Conservation (phyloP, 495 filamentous ascomycete genomes). For the Aspergillus heteromorphus region DNA sequence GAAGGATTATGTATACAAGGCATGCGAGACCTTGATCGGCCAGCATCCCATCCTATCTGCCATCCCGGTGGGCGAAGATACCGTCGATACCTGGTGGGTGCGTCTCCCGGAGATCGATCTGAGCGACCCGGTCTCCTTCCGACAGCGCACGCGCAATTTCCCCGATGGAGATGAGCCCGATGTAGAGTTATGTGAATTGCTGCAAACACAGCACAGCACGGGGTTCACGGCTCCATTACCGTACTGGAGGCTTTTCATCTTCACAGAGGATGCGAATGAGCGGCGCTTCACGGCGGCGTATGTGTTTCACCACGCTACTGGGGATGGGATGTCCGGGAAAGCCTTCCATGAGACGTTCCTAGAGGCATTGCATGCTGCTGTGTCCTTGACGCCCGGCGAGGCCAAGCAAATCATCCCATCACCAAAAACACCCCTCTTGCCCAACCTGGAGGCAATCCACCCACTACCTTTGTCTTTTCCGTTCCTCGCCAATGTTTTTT, state of each 20-base stretch:
- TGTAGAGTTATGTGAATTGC: constrained; percentile 27
- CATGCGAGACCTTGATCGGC: constrained; percentile 32
- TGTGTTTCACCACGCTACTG: constrained; percentile 34
- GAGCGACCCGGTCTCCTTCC: constrained; percentile 27
- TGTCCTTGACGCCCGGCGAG: constrained; percentile 10
- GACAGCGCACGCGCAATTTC: constrained; percentile 16
- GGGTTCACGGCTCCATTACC: constrained; percentile 27
- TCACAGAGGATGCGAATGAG: constrained; percentile 18
- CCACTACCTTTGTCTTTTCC: constrained; percentile 22
- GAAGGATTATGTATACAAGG: constrained; percentile 31
- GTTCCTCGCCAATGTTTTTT: constrained; percentile 22
- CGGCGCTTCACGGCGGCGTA: constrained; percentile 30
- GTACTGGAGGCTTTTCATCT: constrained; percentile 34
- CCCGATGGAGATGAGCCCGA: constrained; percentile 10
- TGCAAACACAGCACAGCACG: constrained; percentile 34
- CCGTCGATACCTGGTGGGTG: constrained; percentile 35
- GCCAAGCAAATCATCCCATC: constrained; percentile 20
- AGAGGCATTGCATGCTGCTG: constrained; percentile 16
- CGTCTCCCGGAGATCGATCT: constrained; percentile 41
- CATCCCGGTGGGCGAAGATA: constrained; percentile 38
- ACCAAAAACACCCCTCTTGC: constrained; percentile 26
- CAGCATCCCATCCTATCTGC: constrained; percentile 39
- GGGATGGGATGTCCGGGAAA: constrained; percentile 33
- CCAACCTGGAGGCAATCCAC: constrained; percentile 22
- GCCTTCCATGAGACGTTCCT: constrained; percentile 30